A percentile compares a stretch with the other conserved stretches of the same genome.
Conservation (phyloP, 2,329 filamentous ascomycete species). For the Diaporthe caulivora region DNA sequence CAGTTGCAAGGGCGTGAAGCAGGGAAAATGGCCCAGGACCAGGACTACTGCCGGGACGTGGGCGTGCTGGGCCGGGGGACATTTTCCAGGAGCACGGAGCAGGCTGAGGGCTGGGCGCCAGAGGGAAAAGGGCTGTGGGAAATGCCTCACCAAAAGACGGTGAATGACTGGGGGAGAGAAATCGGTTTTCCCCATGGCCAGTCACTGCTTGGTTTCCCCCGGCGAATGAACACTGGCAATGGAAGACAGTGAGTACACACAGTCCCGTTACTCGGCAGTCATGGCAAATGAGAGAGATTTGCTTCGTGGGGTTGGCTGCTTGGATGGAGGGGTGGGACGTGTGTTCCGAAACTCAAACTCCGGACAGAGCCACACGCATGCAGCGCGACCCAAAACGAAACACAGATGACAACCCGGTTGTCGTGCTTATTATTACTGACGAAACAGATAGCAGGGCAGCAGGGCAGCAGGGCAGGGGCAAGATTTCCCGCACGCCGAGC, state of each 20-base stretch:
- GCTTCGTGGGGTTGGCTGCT: neutral
- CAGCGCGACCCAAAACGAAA: neutral
- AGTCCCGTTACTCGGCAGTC: conserved; percentile 1
- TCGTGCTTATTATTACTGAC: too few relatives aligned
- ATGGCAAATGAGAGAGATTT: neutral
- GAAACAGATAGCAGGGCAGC: neutral
- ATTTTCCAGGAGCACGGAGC: conserved; percentile 10
- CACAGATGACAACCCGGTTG: too few relatives aligned
- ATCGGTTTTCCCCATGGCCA: neutral
- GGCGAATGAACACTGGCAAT: neutral
- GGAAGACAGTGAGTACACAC: neutral
- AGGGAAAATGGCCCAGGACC: conserved; percentile 19
- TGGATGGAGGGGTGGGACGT: neutral
- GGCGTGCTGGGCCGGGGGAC: neutral
- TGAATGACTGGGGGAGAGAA: conserved; percentile 10
- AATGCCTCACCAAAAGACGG: conserved; percentile 35
- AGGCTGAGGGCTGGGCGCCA: conserved; percentile 25
- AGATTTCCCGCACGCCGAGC: conserved; percentile 9
- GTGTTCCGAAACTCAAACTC: conserved; percentile 20
- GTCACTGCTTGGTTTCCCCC: neutral
- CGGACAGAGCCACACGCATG: neutral
- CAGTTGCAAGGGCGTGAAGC: conserved; percentile 4
- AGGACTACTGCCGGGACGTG: conserved; percentile 16
- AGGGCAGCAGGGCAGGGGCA: too few relatives aligned
- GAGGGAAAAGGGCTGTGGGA: neutral